Percentiles rank a stretch among this genome's conserved stretches.
phyloP scores from a whole-genome alignment of 768 basidiomycete species.

The Fomitopsis serialis region DNA sequence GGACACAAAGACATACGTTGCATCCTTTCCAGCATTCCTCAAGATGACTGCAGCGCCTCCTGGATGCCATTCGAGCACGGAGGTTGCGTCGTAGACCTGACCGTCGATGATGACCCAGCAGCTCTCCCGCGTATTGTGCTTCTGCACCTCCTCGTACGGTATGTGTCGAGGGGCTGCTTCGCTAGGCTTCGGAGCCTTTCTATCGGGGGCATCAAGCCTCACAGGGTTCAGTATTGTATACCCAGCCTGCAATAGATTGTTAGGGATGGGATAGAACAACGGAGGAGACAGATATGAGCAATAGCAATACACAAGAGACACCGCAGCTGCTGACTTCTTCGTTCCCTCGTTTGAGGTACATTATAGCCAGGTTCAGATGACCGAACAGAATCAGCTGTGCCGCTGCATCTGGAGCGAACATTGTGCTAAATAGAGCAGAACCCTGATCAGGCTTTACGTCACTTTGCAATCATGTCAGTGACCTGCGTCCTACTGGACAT shows the following conservation, averaged over 20 bases:
- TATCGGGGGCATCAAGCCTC: neutral
- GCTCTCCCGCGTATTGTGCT: slow-evolving; percentile 51
- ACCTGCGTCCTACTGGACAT: too few relatives aligned
- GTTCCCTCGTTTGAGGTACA: too few relatives aligned
- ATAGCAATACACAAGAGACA: too few relatives aligned
- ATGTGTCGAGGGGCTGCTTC: slow-evolving; percentile 2
- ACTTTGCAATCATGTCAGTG: too few relatives aligned
- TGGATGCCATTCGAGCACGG: slow-evolving; percentile 18
- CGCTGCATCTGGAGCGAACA: too few relatives aligned
- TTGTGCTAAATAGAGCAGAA: too few relatives aligned
- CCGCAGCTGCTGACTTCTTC: too few relatives aligned
- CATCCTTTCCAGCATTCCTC: slow-evolving; percentile 87
- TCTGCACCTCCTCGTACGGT: slow-evolving; percentile 36
- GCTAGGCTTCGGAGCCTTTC: neutral
- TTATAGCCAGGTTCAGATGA: too few relatives aligned
- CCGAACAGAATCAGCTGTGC: too few relatives aligned
- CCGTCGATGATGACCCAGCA: slow-evolving; percentile 49
- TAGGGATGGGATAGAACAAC: neutral
- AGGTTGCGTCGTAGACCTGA: slow-evolving; percentile 29
- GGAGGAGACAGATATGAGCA: too few relatives aligned
- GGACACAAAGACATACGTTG: slow-evolving; percentile 50
- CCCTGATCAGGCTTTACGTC: too few relatives aligned
- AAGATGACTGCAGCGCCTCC: slow-evolving; percentile 30
- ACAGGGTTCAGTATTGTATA: neutral
- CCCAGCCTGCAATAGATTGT: neutral